Conservation (phyloP, 768 basidiomycete genomes). For the Russula sp. region DNA sequence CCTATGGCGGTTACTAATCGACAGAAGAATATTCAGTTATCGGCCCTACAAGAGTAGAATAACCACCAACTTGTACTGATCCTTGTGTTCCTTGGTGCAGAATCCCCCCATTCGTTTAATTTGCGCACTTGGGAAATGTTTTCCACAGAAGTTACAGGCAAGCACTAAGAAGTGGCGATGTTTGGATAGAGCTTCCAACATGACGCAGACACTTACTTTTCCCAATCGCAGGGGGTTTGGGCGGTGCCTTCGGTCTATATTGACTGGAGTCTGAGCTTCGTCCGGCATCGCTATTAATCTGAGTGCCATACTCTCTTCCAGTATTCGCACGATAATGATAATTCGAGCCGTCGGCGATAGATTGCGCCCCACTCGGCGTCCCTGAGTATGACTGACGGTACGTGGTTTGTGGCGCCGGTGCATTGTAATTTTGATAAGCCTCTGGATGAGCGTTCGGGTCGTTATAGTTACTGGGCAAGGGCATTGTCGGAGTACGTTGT, state of each 20-base stretch:
- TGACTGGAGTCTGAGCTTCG: background rate
- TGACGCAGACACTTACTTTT: background rate
- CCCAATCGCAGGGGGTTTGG: background rate
- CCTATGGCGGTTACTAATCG: background rate
- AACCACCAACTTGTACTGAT: background rate
- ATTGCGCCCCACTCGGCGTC: background rate
- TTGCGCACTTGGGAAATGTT: background rate
- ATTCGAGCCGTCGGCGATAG: too few species aligned
- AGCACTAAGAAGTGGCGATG: background rate
- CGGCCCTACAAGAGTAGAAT: background rate
- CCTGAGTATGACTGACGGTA: background rate
- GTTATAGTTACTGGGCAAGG: background rate
- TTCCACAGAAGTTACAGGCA: background rate
- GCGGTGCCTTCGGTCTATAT: background rate
- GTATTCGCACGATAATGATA: background rate
- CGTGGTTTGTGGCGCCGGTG: background rate
- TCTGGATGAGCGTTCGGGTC: background rate
- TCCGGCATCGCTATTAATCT: background rate
- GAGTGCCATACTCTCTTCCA: background rate
- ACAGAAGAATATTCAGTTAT: background rate
- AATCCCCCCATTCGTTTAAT: background rate
- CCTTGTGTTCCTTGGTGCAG: background rate
- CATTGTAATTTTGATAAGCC: background rate
- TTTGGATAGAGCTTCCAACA: background rate
- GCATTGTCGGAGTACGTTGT: background rate